phyloP scores from a whole-genome alignment of 495 filamentous ascomycete genomes.

The Neurospora sp. region DNA sequence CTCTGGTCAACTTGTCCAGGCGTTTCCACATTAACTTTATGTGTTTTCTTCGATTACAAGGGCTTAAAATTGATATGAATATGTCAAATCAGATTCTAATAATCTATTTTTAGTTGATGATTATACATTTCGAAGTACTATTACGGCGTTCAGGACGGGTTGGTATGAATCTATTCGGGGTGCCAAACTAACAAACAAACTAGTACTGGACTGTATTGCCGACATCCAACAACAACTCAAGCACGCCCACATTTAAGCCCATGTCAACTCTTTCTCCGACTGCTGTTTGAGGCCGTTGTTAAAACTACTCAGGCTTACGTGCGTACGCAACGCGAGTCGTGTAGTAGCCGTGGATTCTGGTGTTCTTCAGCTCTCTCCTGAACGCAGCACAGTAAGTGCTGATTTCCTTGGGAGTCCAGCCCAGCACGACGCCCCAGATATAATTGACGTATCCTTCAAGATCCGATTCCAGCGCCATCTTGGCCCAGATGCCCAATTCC shows the following conservation, averaged over 20 bases:
- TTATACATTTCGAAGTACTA: too few relatives aligned
- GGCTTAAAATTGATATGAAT: too few relatives aligned
- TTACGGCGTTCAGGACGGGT: too few relatives aligned
- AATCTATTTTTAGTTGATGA: too few relatives aligned
- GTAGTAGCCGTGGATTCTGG: background rate
- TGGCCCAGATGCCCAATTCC: slow-evolving; percentile 31
- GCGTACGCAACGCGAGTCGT: slow-evolving; percentile 9
- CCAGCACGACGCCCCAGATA: slow-evolving; percentile 5
- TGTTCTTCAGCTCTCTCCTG: background rate
- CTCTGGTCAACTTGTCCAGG: too few relatives aligned
- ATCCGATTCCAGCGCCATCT: slow-evolving; percentile 4
- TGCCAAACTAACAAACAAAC: too few relatives aligned
- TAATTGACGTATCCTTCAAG: slow-evolving; percentile 7
- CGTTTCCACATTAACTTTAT: too few relatives aligned
- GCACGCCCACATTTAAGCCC: background rate
- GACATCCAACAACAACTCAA: background rate
- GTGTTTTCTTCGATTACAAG: too few relatives aligned
- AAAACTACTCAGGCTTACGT: slow-evolving; percentile 15
- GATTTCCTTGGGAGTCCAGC: slow-evolving; percentile 11
- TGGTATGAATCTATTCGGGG: too few relatives aligned
- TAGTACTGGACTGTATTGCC: background rate
- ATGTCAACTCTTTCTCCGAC: background rate
- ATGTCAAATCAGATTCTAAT: too few relatives aligned
- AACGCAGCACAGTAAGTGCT: slow-evolving; percentile 2
- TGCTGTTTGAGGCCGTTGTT: background rate